phyloP scores from a whole-genome alignment of 495 filamentous ascomycete genomes.

The Penicillium pancosmium region DNA sequence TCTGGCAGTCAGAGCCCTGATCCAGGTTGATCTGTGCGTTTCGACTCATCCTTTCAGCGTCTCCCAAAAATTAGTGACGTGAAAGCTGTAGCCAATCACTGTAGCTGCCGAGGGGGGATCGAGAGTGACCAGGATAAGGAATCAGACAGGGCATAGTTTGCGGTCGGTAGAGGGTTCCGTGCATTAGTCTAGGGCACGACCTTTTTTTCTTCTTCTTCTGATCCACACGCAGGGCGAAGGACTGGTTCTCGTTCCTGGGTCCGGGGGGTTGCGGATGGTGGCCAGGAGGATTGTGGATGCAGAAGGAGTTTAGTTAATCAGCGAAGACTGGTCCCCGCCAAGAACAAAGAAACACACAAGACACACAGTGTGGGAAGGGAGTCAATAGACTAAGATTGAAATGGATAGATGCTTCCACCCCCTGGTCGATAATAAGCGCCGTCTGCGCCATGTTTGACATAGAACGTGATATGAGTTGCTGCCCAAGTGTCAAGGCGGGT shows the following conservation, averaged over 20 bases:
- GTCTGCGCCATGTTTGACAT: constrained; percentile 24
- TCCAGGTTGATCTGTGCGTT: constrained; percentile 1
- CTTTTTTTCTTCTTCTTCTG: neutral
- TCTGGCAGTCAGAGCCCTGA: neutral
- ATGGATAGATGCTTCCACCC: neutral
- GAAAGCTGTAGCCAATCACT: constrained; percentile 10
- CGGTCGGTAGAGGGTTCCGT: constrained; percentile 28
- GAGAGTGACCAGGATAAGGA: neutral
- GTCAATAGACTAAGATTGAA: neutral
- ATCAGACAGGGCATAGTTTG: constrained; percentile 4
- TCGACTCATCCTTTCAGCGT: neutral
- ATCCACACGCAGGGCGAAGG: neutral
- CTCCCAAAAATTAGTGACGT: constrained; percentile 9
- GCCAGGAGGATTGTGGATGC: neutral
- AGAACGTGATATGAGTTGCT: constrained; percentile 20
- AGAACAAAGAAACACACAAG: too few species aligned
- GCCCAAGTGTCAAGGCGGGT: neutral
- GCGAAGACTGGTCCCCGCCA: too few species aligned
- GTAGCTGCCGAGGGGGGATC: neutral
- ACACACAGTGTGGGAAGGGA: too few species aligned
- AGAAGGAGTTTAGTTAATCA: too few species aligned
- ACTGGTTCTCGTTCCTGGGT: constrained; percentile 2
- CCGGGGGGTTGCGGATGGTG: neutral
- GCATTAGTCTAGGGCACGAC: constrained; percentile 11
- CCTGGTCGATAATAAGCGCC: constrained; percentile 24